Conservation (phyloP, 2,329 filamentous ascomycete species). For the Epicoccum sorghinum region DNA sequence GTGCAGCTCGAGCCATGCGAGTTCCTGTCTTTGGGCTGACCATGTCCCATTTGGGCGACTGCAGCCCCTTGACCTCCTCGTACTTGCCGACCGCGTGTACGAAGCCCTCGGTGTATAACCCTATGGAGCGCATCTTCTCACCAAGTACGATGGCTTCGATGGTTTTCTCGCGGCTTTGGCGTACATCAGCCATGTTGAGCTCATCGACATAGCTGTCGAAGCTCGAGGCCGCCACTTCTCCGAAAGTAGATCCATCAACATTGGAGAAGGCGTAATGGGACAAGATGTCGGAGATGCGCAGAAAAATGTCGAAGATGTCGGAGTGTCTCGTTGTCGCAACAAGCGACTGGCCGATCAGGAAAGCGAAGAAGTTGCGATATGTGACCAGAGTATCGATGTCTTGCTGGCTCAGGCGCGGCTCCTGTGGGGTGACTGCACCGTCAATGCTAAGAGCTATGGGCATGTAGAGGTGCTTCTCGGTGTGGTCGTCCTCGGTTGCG, state of each 20-base stretch:
- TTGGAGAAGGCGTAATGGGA: constrained; percentile 66
- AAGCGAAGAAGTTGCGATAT: constrained; percentile 69
- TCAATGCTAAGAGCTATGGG: constrained; percentile 63
- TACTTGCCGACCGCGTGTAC: constrained; percentile 88
- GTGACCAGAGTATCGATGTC: constrained; percentile 64
- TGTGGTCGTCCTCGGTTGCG: constrained; percentile 53
- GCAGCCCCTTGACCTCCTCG: constrained; percentile 72
- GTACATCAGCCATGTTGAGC: constrained; percentile 76
- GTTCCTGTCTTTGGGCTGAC: constrained; percentile 75
- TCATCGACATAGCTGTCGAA: constrained; percentile 80
- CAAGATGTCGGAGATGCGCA: constrained; percentile 64
- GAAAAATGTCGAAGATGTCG: constrained; percentile 65
- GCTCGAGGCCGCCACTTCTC: constrained; percentile 66
- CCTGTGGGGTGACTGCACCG: constrained; percentile 40
- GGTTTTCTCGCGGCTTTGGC: constrained; percentile 83
- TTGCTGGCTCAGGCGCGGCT: constrained; percentile 48
- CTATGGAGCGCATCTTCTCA: constrained; percentile 80
- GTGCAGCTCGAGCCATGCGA: constrained; percentile 79
- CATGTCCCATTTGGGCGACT: constrained; percentile 71
- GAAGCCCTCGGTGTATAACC: constrained; percentile 89
- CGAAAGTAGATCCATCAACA: constrained; percentile 67
- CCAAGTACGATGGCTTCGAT: constrained; percentile 88
- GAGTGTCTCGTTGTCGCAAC: constrained; percentile 63
- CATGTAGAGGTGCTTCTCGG: constrained; percentile 63
- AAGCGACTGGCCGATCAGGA: constrained; percentile 66